These are phyloP conservation scores for Colletotrichum chlorophyti DNA, from an alignment of 2,329 filamentous ascomycete genomes.

Conservation along the genomic window DNA sequence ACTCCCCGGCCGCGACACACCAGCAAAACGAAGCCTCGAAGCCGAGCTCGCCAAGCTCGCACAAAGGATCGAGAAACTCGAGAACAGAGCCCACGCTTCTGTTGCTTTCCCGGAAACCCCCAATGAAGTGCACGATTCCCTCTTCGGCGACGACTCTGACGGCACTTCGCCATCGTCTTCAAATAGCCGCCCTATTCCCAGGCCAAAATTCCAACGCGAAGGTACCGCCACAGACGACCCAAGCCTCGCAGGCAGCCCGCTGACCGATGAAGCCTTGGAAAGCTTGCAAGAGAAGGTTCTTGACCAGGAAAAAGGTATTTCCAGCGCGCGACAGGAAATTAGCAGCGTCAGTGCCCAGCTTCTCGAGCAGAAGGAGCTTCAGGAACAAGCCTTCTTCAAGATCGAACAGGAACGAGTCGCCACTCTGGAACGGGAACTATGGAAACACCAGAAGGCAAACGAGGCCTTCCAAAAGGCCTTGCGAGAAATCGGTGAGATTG, in stretches of 20 bases:
- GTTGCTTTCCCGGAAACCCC: slow-evolving; percentile 80
- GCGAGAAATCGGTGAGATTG: slow-evolving; percentile 95
- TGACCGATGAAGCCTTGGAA: slow-evolving; percentile 77
- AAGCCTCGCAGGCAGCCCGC: slow-evolving; percentile 33
- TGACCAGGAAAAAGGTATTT: slow-evolving; percentile 90
- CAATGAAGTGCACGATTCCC: slow-evolving; percentile 73
- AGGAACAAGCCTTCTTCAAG: slow-evolving; percentile 80
- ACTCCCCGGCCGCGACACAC: slow-evolving; percentile 78
- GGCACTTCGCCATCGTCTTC: slow-evolving; percentile 48
- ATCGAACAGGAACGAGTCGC: slow-evolving; percentile 89
- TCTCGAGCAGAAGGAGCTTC: slow-evolving; percentile 82
- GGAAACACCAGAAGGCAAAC: slow-evolving; percentile 98
- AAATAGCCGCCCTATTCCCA: slow-evolving; percentile 45
- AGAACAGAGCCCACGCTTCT: slow-evolving; percentile 73
- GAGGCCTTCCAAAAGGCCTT: slow-evolving; percentile 98
- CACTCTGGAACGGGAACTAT: slow-evolving; percentile 88
- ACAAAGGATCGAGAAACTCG: slow-evolving; percentile 80
- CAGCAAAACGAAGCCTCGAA: slow-evolving; percentile 82
- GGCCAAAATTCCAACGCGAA: slow-evolving; percentile 30
- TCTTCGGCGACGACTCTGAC: slow-evolving; percentile 64
- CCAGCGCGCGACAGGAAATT: slow-evolving; percentile 85
- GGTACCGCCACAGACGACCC: slow-evolving; percentile 32
- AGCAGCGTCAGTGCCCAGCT: slow-evolving; percentile 86
- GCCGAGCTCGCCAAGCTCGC: slow-evolving; percentile 81
- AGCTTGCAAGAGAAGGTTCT: slow-evolving; percentile 90